These are phyloP conservation scores for Phytophthora melonis DNA, from an alignment of 352 stramenopile species.

Conservation along the genomic window DNA sequence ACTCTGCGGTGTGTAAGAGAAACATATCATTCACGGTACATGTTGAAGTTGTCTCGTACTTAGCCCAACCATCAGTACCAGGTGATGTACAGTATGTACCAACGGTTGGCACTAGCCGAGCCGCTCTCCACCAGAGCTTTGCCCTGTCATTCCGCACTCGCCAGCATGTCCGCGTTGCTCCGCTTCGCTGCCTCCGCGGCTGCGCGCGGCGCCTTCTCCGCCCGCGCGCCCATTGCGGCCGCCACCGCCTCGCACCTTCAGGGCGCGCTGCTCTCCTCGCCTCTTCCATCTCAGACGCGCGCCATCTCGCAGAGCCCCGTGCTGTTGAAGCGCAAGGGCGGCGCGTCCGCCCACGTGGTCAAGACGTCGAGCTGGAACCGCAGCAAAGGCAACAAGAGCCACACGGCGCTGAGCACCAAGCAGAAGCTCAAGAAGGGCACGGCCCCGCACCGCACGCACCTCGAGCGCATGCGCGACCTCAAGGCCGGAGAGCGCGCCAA, in stretches of 20 bases:
- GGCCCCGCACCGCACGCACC: conserved; percentile 63
- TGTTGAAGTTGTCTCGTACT: conserved; percentile 21
- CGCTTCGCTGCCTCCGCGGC: conserved; percentile 34
- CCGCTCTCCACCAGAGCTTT: conserved; percentile 35
- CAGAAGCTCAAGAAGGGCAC: conserved; percentile 76
- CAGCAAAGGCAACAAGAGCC: conserved; percentile 53
- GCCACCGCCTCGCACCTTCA: conserved; percentile 7
- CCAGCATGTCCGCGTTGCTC: conserved; percentile 40
- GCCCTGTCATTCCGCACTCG: conserved; percentile 17
- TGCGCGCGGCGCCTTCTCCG: conserved; percentile 15
- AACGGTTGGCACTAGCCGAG: not conserved
- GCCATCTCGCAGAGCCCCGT: conserved; percentile 53
- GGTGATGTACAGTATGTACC: not conserved
- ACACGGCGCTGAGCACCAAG: conserved; percentile 53
- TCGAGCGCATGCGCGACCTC: conserved; percentile 58
- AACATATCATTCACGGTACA: not conserved
- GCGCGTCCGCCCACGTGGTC: conserved; percentile 69
- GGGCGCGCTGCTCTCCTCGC: not conserved
- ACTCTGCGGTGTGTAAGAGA: no score
- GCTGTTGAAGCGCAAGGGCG: conserved; percentile 73
- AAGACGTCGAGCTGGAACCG: conserved; percentile 67
- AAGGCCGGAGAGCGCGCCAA: conserved; percentile 49
- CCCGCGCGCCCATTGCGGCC: not conserved
- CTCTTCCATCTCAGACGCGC: not conserved
- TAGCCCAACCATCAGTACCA: not conserved